A percentile compares a stretch with the other conserved stretches of the same genome.
Evolutionary conservation across 805 yeast genomes (phyloP).

Genomic region (Starmera dryadoides): DNA sequence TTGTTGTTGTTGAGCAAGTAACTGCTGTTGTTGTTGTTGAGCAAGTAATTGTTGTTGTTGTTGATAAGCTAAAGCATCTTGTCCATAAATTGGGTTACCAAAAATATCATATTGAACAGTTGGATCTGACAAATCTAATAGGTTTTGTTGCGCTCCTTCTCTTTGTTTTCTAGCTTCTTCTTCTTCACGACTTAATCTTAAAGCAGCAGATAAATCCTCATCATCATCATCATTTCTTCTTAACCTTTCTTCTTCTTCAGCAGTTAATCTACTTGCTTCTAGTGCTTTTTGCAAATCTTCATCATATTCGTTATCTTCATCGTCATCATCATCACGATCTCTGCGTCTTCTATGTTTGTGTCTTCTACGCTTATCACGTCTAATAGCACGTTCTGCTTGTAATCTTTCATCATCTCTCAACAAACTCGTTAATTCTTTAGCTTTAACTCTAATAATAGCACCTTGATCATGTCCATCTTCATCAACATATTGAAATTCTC

Average conservation of each 20-base stretch:
- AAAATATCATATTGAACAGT: slow-evolving; percentile 22
- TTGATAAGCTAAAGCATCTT: slow-evolving; percentile 17
- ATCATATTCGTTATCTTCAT: slow-evolving; percentile 43
- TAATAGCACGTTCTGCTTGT: slow-evolving; percentile 52
- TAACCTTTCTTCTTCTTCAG: slow-evolving; percentile 71
- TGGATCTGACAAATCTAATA: slow-evolving; percentile 45
- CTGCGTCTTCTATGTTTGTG: slow-evolving; percentile 25
- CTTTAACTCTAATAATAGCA: slow-evolving; percentile 78
- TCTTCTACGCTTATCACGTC: slow-evolving; percentile 26
- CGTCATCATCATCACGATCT: slow-evolving; percentile 20
- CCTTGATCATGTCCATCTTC: slow-evolving; percentile 82
- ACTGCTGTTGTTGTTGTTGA: slow-evolving; percentile 33
- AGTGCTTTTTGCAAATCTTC: slow-evolving; percentile 75
- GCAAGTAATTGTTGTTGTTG: slow-evolving; percentile 34
- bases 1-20: slow-evolving; percentile 17
- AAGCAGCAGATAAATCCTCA: slow-evolving; percentile 58
- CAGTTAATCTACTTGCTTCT: slow-evolving; percentile 73
- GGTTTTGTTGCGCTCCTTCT: slow-evolving; percentile 35
- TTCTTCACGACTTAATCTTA: slow-evolving; percentile 68
- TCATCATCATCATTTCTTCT: slow-evolving; percentile 37
- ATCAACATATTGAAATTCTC: slow-evolving; percentile 83
- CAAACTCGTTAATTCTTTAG: slow-evolving; percentile 78
- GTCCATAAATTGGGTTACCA: slow-evolving; percentile 21
- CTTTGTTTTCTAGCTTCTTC: slow-evolving; percentile 55
- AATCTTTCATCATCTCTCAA: slow-evolving; percentile 78